Conservation (phyloP, 768 basidiomycete genomes). For the Leccinellum luteum region DNA sequence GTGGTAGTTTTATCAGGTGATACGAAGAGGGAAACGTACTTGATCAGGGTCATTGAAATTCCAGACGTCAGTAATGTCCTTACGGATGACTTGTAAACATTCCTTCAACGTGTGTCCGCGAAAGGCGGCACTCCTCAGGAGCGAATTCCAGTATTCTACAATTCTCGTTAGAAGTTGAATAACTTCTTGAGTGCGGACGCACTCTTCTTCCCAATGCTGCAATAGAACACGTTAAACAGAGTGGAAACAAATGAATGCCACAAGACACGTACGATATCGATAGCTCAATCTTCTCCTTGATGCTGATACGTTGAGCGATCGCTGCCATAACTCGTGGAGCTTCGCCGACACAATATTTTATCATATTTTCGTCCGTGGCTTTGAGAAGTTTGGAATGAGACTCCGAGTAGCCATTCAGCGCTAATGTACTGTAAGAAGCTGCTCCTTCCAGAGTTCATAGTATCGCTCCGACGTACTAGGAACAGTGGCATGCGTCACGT, state of each 20-base stretch:
- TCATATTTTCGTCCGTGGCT: not conserved
- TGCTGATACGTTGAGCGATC: not conserved
- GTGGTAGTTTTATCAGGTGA: too few relatives aligned
- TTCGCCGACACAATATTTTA: too few relatives aligned
- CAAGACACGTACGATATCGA: not conserved
- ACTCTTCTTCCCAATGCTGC: not conserved
- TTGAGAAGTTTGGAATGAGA: conserved; percentile 4
- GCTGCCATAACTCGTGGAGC: too few relatives aligned
- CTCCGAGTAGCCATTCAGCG: not conserved
- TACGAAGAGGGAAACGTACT: too few relatives aligned
- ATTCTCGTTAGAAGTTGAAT: not conserved
- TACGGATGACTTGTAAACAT: too few relatives aligned
- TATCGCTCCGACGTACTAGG: not conserved
- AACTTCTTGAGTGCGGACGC: not conserved
- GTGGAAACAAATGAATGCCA: not conserved
- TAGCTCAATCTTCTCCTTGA: not conserved
- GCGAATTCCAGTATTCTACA: not conserved
- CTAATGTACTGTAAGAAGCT: not conserved
- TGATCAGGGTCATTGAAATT: too few relatives aligned
- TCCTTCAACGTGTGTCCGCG: too few relatives aligned
- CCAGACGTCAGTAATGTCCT: too few relatives aligned
- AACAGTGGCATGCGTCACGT: too few relatives aligned
- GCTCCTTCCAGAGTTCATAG: not conserved
- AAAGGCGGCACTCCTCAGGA: too few relatives aligned
- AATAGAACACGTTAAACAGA: not conserved